Evolutionary conservation across 208 protist species (phyloP).

Genomic region (Naegleria lovaniensis): DNA sequence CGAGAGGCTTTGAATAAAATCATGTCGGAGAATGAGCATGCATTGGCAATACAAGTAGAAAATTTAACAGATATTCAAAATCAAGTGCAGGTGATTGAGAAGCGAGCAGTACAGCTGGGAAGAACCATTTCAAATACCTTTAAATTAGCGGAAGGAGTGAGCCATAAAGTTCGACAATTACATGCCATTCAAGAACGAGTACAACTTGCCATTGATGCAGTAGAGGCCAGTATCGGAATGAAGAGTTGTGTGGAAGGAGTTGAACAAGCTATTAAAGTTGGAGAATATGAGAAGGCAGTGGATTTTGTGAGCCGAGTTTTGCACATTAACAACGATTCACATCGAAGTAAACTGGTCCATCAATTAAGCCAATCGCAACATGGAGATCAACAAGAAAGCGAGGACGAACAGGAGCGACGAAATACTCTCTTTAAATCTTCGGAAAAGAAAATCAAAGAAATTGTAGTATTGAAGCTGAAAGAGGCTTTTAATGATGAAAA

Average conservation of each 20-base stretch:
- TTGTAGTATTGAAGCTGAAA: neutral
- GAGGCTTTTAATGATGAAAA: neutral
- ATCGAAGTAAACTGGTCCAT: neutral
- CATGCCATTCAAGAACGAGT: neutral
- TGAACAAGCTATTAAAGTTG: neutral
- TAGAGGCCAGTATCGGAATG: slow-evolving; percentile 23
- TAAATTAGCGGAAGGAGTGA: slow-evolving; percentile 16
- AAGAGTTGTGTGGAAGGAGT: slow-evolving; percentile 19
- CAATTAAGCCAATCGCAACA: neutral
- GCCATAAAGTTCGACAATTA: slow-evolving; percentile 12
- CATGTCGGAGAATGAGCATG: neutral
- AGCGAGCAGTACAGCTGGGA: neutral
- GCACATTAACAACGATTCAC: neutral
- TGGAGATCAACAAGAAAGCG: neutral
- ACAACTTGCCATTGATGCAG: neutral
- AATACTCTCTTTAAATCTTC: neutral
- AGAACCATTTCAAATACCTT: neutral
- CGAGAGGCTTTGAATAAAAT: neutral
- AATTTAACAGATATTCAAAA: neutral
- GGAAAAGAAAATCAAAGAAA: slow-evolving; percentile 5
- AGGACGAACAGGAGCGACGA: neutral
- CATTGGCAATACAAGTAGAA: neutral
- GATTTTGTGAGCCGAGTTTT: slow-evolving; percentile 8
- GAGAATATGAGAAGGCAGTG: slow-evolving; percentile 2
- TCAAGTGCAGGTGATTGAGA: neutral